phyloP scores from a whole-genome alignment of 805 yeast genomes.

The Metschnikowia aberdeeniae region DNA sequence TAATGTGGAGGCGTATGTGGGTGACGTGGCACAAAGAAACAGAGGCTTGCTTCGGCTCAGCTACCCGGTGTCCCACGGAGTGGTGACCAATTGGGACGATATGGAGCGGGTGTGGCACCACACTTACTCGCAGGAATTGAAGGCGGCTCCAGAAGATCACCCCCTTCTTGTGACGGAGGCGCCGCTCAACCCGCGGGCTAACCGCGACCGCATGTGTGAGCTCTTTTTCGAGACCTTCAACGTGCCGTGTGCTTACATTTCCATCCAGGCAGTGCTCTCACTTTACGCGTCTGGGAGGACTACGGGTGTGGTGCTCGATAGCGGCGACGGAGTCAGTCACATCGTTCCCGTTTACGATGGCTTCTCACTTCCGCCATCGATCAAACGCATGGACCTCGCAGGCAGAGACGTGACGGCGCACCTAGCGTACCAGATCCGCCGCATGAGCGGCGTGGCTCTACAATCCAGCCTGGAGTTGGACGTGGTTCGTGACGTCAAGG shows the following conservation, averaged over 20 bases:
- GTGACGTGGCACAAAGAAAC: conserved; percentile 66
- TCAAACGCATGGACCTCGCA: conserved; percentile 73
- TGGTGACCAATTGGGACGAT: conserved; percentile 77
- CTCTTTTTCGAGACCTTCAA: conserved; percentile 67
- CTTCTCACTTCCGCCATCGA: conserved; percentile 68
- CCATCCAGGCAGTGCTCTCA: conserved; percentile 75
- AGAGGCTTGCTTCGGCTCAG: conserved; percentile 70
- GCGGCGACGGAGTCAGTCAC: conserved; percentile 92
- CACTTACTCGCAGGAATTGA: conserved; percentile 54
- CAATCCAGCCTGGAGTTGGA: conserved; percentile 77
- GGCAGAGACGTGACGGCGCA: conserved; percentile 84
- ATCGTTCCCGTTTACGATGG: conserved; percentile 90
- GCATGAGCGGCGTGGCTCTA: conserved; percentile 56
- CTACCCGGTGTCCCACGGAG: conserved; percentile 79
- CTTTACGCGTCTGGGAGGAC: conserved; percentile 87
- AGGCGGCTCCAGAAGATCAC: conserved; percentile 68
- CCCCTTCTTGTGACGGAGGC: conserved; percentile 87
- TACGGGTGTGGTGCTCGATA: conserved; percentile 83
- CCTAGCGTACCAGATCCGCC: conserved; percentile 63
- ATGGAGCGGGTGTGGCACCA: conserved; percentile 81
- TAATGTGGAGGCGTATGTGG: conserved; percentile 59
- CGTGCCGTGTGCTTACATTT: conserved; percentile 70
- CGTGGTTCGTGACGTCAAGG: conserved; percentile 74
- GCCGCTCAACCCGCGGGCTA: conserved; percentile 67
- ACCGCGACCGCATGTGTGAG: conserved; percentile 61